A percentile compares a stretch with the other conserved stretches of the same genome.
These are phyloP conservation scores for Penicillium sp. DNA, from an alignment of 2,329 filamentous ascomycete species.

Conservation along the genomic window DNA sequence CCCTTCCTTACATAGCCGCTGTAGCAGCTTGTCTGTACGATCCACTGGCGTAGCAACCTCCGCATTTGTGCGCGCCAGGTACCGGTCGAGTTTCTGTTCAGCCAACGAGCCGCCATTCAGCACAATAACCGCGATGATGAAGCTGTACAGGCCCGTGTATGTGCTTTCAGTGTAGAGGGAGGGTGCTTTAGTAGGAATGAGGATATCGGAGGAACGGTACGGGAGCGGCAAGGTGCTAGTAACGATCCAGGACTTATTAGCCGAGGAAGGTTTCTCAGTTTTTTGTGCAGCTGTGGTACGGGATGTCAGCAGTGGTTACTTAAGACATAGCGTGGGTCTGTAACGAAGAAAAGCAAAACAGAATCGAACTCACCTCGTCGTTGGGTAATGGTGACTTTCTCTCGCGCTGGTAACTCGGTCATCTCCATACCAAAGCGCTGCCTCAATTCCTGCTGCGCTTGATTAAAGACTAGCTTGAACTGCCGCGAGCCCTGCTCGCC, in stretches of 20 bases:
- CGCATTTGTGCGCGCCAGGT: conserved; percentile 72
- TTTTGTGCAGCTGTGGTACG: conserved; percentile 50
- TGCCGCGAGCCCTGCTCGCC: conserved; percentile 64
- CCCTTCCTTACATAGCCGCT: conserved; percentile 74
- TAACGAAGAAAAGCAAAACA: conserved; percentile 3
- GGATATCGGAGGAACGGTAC: conserved; percentile 66
- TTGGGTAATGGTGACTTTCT: conserved; percentile 78
- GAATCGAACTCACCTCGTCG: conserved; percentile 61
- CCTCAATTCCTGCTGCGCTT: conserved; percentile 70
- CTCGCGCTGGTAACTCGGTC: conserved; percentile 74
- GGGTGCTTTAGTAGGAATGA: conserved; percentile 67
- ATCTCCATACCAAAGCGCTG: conserved; percentile 89
- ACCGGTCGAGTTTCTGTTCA: conserved; percentile 75
- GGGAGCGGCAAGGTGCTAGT: conserved; percentile 67
- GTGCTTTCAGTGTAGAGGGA: conserved; percentile 69
- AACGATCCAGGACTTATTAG: conserved; percentile 74
- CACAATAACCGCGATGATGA: conserved; percentile 73
- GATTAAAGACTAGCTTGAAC: conserved; percentile 75
- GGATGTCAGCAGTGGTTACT: not conserved
- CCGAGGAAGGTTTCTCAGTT: conserved; percentile 42
- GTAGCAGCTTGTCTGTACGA: conserved; percentile 72
- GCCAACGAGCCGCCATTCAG: conserved; percentile 71
- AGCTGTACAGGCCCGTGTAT: conserved; percentile 78
- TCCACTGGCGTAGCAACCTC: conserved; percentile 72
- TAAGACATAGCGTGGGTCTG: not conserved